Evolutionary conservation across 1,284 basidiomycete species (phyloP), one percentile per base, ranked within the genome.

Genomic region (Kalmanozyma brasiliensis): DNA sequence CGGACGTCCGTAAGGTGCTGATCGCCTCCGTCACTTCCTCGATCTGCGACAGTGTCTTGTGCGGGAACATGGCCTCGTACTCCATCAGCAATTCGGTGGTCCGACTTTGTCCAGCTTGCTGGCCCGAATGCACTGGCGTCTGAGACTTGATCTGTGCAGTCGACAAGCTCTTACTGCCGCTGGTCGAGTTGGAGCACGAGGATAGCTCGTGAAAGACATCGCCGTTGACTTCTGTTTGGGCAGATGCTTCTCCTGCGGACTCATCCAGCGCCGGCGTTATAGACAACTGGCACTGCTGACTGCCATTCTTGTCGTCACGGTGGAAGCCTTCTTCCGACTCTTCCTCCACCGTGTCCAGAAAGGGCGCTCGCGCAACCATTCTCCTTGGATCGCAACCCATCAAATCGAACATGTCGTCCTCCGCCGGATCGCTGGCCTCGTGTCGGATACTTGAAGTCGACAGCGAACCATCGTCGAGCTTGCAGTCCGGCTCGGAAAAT

Each of bases 61-160:
- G 61, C 26, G 61, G 61, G 29, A 64, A 64, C 46, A 64, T 30
- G n/a, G 34, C 19, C 26, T 64, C 61, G 42, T 64, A 49, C 32
- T 64, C 53, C 4, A 45, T 26, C 13, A 64, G 42, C 20, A 58
- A 33, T 32, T 48, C 20, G 4, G 26, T 20, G 1, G 40, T 22
- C 13, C 29, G 49, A 23, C 26, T 34, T 9, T 49, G 35, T n/a
- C 42, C 24, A 9, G 32, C 53, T 29, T 49, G 44, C 0, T 23
- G 36, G 14, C 34, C 23, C 23, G 33, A 5, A 30, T 40, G 10
- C 2, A 62, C 24, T 22, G 42, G 24, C 17, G 38, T 35, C 13
- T 41, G 51, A 24, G 10, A 22, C 23, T 19, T 29, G 29, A 7
- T 16, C n/a, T 6, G n/a, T n/a, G n/a, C n/a, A n/a, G n/a, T n/a